Evolutionary conservation across 2,329 filamentous ascomycete genomes (phyloP).

Genomic region (Beauveria asiatica): DNA sequence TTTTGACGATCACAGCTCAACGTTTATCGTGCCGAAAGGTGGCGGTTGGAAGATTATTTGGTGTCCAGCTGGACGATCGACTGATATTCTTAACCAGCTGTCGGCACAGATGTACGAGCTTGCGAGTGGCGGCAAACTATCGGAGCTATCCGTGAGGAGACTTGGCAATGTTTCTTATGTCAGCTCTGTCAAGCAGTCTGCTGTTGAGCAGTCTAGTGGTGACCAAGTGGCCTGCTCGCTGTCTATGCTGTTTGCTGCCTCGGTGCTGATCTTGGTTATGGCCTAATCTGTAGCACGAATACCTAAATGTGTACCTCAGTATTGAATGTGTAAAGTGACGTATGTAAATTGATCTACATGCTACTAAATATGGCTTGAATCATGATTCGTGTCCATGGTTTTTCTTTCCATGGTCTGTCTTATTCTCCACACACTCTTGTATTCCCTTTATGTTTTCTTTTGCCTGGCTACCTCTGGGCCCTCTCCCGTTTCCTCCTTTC

Average conservation of each 20-base stretch:
- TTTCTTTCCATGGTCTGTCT: neutral
- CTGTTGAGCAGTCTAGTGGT: no score
- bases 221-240: neutral
- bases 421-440: neutral
- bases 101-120: constrained; percentile 40
- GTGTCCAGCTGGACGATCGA: constrained; percentile 57
- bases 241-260: neutral
- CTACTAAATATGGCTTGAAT: neutral
- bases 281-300: constrained; percentile 1
- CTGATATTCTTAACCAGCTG: constrained; percentile 48
- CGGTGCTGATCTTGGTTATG: neutral
- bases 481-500: constrained; percentile 42
- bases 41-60: constrained; percentile 73
- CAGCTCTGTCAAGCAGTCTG: constrained; percentile 18
- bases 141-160: constrained; percentile 22
- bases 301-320: neutral
- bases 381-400: neutral
- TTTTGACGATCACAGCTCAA: constrained; percentile 49
- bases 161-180: constrained; percentile 28
- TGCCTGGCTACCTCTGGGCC: constrained; percentile 17
- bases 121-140: constrained; percentile 33
- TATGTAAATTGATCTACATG: neutral
- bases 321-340: neutral
- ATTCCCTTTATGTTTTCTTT: neutral
- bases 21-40: constrained; percentile 55